Evolutionary conservation across 441 rosid species (phyloP), one percentile per base, ranked within the genome.

Genomic region (Pelargonium cotyledonis): DNA sequence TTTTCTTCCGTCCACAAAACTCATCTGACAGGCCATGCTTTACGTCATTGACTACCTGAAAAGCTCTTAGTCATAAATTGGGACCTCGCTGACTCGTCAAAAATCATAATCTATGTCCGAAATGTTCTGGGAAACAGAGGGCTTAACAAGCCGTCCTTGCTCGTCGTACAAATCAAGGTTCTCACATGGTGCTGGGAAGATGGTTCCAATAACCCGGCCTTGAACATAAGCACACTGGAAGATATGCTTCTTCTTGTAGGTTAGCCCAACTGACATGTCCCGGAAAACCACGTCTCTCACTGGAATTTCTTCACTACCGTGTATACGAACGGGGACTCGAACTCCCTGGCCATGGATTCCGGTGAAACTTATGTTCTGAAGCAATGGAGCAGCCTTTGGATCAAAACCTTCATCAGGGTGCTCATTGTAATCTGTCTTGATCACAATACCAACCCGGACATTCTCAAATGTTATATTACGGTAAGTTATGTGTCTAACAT

Each of bases 401-500:
- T 95, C 89, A 15, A 70, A 95, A 35, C 85, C 89, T 41, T 82
- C 85, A 18, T 92, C 97, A 0, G 98, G 92, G 68, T 92, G 97
- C 78, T 92, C 98, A 57, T 95, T 95, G 89, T 95, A 95, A 73
- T 92, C 98, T 0, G 97, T 92, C 80, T 95, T 92, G 65, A 92
- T 86, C 9, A 95, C 90, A 38, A 92, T 90, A 16, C 99, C 99
- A 5, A 95, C 97, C 51, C 99, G 83, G 65, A 88, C 95, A 67
- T 88, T 78, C 55, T 91, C 88, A 63, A 95, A 88, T 49, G 97
- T 95, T 55, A 91, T 53, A 75, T 95, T 91, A 23, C 86, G 80
- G 76, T 91, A 95, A 12, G 75, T 81, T 76, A 92, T 88, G 63
- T 84, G 68, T 61, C 60, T 81, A 58, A 92, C 90, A 72, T 87